A percentile compares a stretch with the other conserved stretches of the same genome.
Evolutionary conservation across 2,329 filamentous ascomycete species (phyloP).

Genomic region (Pseudovirgaria hyperparasitica): DNA sequence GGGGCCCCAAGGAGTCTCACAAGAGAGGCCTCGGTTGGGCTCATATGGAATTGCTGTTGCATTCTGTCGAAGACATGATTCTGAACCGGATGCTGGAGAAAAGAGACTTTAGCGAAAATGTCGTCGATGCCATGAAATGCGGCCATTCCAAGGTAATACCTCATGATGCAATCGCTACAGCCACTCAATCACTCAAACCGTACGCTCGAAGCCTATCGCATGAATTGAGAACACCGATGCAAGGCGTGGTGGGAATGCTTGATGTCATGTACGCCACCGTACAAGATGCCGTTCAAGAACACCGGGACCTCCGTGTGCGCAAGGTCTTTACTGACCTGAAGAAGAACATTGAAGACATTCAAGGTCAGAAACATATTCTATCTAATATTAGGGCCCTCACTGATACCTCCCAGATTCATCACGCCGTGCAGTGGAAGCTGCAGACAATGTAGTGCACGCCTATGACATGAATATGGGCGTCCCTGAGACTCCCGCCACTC

Average conservation of each 20-base stretch:
- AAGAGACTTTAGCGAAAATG: too few relatives aligned
- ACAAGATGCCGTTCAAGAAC: slow-evolving; percentile 48
- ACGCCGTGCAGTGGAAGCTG: slow-evolving; percentile 57
- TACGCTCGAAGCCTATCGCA: slow-evolving; percentile 63
- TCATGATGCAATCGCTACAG: slow-evolving; percentile 42
- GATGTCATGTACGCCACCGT: slow-evolving; percentile 66
- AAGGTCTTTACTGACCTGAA: slow-evolving; percentile 49
- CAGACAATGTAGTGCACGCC: slow-evolving; percentile 63
- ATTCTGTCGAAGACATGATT: slow-evolving; percentile 56
- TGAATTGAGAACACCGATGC: slow-evolving; percentile 61
- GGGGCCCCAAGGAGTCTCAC: slow-evolving; percentile 49
- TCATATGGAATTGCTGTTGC: slow-evolving; percentile 54
- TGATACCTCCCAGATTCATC: slow-evolving; percentile 45
- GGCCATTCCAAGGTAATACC: slow-evolving; percentile 36
- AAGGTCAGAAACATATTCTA: slow-evolving; percentile 34
- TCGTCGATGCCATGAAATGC: slow-evolving; percentile 12
- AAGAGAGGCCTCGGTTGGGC: slow-evolving; percentile 48
- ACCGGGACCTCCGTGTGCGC: slow-evolving; percentile 37
- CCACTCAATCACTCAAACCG: slow-evolving; percentile 55
- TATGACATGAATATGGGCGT: slow-evolving; percentile 66
- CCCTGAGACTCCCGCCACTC: slow-evolving; percentile 46
- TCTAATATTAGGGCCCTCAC: slow-evolving; percentile 1
- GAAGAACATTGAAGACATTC: slow-evolving; percentile 57
- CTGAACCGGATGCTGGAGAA: slow-evolving; percentile 44
- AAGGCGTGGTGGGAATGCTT: slow-evolving; percentile 63